Evolutionary conservation across 2,329 filamentous ascomycete species (phyloP), one percentile per base, ranked within the genome.

Genomic region (Fusarium keratoplasticum): DNA sequence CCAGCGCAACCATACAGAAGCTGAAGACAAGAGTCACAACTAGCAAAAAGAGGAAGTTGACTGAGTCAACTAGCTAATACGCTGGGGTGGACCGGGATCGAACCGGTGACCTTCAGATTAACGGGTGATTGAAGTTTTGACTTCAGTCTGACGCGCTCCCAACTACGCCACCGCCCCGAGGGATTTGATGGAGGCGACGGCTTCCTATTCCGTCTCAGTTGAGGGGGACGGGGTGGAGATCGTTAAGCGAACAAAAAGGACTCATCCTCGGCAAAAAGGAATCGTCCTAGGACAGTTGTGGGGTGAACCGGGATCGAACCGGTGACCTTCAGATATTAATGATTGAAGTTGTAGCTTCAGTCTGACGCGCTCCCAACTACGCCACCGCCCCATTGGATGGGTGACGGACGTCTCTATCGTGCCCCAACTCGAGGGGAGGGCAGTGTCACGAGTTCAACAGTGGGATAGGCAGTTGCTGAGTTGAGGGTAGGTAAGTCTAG

Each of bases 341-440:
- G 54, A 58, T 25, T 38, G 54, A 58, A 58, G 54, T 58, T 52
- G 9, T 57, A 38, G 22, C 54, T 58, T 58, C 54, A 58, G 54
- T 58, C 54, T 58, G 54, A 58, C 54, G 54, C 54, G 54, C 54
- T 58, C 54, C 54, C 33, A 38, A 58, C 54, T 58, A 58, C 54
- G 54, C 54, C 33, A 58, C 54, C 54, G 54, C 54, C 54, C 54
- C 33, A 52, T 52, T 52, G 47, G 47, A 31, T 52, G 47, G 4
- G 4, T 3, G 2, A n/a, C 10, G 1, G 47, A 5, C 27, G 27
- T n/a, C 18, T 20, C 25, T 52, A 52, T 52, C 47, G 16, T n/a
- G 47, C 1, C 25, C 27, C 47, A 52, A 52, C 47, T 52, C 47
- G 47, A 29, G 25, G 18, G 25, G 47, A 1, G 47, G 47, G 13